Base-by-base conservation (phyloP, 768 basidiomycete species). In the Dentipellis sp. region DNA sequence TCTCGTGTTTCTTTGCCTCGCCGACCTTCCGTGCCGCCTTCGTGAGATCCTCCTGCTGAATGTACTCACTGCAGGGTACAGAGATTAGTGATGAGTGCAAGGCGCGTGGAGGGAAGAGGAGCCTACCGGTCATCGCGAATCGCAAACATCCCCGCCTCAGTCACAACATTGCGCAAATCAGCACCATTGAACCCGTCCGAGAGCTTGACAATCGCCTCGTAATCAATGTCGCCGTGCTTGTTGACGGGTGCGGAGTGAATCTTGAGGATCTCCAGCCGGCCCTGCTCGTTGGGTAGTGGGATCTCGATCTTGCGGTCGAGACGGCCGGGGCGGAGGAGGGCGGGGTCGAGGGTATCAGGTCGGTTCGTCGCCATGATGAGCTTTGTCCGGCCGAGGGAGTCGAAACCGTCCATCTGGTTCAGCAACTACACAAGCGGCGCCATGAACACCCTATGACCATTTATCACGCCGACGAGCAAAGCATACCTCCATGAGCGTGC, bases 331-430 rank as follows among this genome's bases (percentile, higher is more conserved):
- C 95, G 90, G 55, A 99, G 79, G 21, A 99, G 82, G 12, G 95
- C 95, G 12, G 97, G 97, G 71, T 98, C 97, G 36, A 97, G 82
- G 1, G 94, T 98, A 69, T 99, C 97, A 0, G 97, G 97, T 66
- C 97, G 80, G 75, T 98, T 99, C 22, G 97, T 99, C n/a, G 97
- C 97, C 92, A 98, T 97, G 69, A 99, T 99, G 53, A 98, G 81
- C 71, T 98, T 98, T 36, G 94, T 97, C 61, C 77, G 78, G 47
- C 97, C 97, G 29, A 99, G 77, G 14, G 95, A 93, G 71, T 98
- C 97, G 74, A 99, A 99, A 21, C 97, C 97, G 68, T 99, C 97
- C 93, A 99, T 97, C 72, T 98, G 95, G 67, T 98, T 98, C 35
- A 99, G 80, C 22, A 99, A 77, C 93, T 95, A 64, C 42, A 22